Evolutionary conservation across 1,284 basidiomycete genomes (phyloP), one percentile per base, ranked within the genome.

Genomic region (Papiliotrema nemorosa): DNA sequence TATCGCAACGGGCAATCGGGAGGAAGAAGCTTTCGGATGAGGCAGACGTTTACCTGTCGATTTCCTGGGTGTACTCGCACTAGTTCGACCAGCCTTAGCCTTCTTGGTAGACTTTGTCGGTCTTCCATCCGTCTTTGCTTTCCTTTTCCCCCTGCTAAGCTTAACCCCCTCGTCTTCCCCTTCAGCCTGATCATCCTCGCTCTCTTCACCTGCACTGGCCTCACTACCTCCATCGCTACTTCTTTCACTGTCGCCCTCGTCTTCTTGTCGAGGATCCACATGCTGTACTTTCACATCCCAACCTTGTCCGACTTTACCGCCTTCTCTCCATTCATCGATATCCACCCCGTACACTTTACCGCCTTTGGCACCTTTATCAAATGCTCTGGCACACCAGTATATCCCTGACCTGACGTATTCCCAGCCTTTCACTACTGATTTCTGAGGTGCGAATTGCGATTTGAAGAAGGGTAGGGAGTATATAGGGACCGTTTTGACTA

Each of bases 341-440:
- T 75, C 67, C 14, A 75, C 60, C 31, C 53, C 57, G 66, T 64
- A 73, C 34, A 61, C 62, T 31, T 60, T 55, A 2, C 71, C 69
- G 13, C 73, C 73, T 36, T 66, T 66, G 5, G 66, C 71, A 36
- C 64, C 62, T 49, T 70, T 73, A 54, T 75, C 72, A 46, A 69
- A 73, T 12, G 73, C 72, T 22, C 65, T 56, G 26, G 64, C 43
- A 46, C 71, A 73, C 65, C 70, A 75, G 53, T 70, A 73, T 3
- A 74, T 65, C 7, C 68, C 64, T 37, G 58, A 52, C 10, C 58
- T 59, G 48, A 65, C 57, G 36, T 64, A 64, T 10, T 55, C 53
- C 60, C 67, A 72, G 2, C 69, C 69, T 44, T 65, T 69, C 47
- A 67, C 61, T 22, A 60, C 44, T 2, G 65, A 64, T 37, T 62